Evolutionary conservation across 163 green algal genomes (phyloP).

Genomic region (Chlorella variabilis): DNA sequence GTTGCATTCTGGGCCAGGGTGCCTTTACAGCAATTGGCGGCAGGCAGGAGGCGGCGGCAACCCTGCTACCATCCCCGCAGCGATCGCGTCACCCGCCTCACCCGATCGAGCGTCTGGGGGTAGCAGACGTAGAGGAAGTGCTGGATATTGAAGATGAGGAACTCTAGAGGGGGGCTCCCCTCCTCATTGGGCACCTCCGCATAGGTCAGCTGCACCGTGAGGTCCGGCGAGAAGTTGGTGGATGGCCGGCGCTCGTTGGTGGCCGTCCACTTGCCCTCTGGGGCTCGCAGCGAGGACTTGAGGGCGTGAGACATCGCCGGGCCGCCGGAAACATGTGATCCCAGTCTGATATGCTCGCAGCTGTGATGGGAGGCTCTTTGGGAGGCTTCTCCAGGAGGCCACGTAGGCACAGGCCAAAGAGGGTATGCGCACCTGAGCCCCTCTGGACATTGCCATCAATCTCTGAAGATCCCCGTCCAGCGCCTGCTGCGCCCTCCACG

Average conservation of each 20-base stretch:
- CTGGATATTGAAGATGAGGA: constrained; percentile 11
- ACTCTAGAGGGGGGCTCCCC: neutral
- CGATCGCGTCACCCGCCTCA: neutral
- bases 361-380: too few species aligned
- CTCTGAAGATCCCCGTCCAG: too few species aligned
- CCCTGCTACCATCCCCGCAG: too few species aligned
- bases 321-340: neutral
- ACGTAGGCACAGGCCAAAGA: too few species aligned
- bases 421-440: too few species aligned
- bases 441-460: too few species aligned
- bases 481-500: too few species aligned
- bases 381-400: too few species aligned
- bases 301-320: neutral
- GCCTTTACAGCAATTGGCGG: neutral
- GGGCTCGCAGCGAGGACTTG: neutral
- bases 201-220: neutral
- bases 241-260: neutral
- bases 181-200: constrained; percentile 3
- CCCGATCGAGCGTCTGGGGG: constrained; percentile 2
- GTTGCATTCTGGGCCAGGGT: neutral
- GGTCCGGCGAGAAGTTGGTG: constrained; percentile 26
- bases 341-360: too few species aligned
- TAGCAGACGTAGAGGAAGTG: constrained; percentile 13
- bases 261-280: constrained; percentile 1
- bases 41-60: neutral